Conservation (phyloP, 2,329 filamentous ascomycete species). For the Graphiopsis chlorocephala region DNA sequence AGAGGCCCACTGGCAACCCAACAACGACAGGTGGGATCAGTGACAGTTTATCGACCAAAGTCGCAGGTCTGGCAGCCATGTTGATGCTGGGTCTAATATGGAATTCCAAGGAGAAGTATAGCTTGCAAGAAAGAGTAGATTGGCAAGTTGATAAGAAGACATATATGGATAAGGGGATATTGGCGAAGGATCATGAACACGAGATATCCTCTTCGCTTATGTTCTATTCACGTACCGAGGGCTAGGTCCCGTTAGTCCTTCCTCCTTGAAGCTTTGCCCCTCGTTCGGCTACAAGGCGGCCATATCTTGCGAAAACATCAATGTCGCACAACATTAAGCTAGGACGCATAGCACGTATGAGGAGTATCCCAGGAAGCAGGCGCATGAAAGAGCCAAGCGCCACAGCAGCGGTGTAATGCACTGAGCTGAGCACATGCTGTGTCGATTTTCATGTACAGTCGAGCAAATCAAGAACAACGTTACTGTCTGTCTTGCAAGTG, state of each 20-base stretch:
- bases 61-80: constrained; percentile 7
- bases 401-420: too few relatives aligned
- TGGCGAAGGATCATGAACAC: background rate
- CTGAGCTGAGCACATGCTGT: too few relatives aligned
- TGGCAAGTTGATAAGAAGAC: too few relatives aligned
- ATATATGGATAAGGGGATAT: background rate
- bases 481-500: background rate
- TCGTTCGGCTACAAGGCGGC: background rate
- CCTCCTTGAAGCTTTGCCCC: background rate
- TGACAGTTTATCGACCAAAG: constrained; percentile 8
- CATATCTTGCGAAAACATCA: background rate
- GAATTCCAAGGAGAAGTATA: background rate
- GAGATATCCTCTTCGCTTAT: background rate
- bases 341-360: too few relatives aligned
- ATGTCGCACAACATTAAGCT: too few relatives aligned
- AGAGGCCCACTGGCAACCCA: background rate
- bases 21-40: constrained; percentile 2
- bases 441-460: too few relatives aligned
- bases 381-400: too few relatives aligned
- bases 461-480: background rate
- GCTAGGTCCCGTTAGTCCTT: background rate
- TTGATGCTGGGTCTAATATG: background rate
- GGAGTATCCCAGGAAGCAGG: too few relatives aligned
- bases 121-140: background rate
- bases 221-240: background rate